These are phyloP conservation scores for Amanita pseudoporphyria DNA, from an alignment of 768 basidiomycete species.

Conservation along the genomic window DNA sequence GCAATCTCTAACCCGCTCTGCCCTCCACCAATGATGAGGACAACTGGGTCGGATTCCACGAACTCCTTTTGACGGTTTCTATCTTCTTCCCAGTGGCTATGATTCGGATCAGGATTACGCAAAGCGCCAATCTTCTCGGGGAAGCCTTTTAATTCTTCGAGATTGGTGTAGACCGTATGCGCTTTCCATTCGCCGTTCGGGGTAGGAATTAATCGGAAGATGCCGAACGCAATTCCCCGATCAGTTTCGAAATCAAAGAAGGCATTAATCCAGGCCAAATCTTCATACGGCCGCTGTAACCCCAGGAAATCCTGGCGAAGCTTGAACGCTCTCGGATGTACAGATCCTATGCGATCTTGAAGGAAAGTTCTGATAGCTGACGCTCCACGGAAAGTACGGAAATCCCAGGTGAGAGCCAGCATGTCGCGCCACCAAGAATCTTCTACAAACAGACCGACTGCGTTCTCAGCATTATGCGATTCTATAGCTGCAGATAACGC, in stretches of 20 bases:
- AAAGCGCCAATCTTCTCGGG: conserved; percentile 33
- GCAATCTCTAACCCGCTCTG: conserved; percentile 55
- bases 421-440: conserved; percentile 42
- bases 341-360: conserved; percentile 23
- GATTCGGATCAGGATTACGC: conserved; percentile 28
- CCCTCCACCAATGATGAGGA: conserved; percentile 48
- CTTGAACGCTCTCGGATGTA: conserved; percentile 21
- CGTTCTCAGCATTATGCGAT: conserved; percentile 9
- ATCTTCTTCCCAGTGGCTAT: conserved; percentile 39
- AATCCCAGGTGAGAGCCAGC: conserved; percentile 42
- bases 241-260: conserved; percentile 37
- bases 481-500: conserved; percentile 12
- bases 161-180: conserved; percentile 39
- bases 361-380: conserved; percentile 31
- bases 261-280: conserved; percentile 36
- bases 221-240: conserved; percentile 30
- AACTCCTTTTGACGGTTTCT: conserved; percentile 31
- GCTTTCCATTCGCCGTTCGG: conserved; percentile 36
- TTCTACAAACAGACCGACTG: conserved; percentile 15
- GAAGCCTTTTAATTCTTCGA: conserved; percentile 35
- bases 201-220: conserved; percentile 36
- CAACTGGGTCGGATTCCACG: conserved; percentile 35
- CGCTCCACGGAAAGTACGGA: conserved; percentile 34
- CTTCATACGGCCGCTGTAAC: conserved; percentile 25
- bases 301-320: conserved; percentile 20